Percentiles rank a stretch among this genome's conserved stretches.
phyloP scores from a whole-genome alignment of 352 stramenopile species.

The Phytopythium litorale region DNA sequence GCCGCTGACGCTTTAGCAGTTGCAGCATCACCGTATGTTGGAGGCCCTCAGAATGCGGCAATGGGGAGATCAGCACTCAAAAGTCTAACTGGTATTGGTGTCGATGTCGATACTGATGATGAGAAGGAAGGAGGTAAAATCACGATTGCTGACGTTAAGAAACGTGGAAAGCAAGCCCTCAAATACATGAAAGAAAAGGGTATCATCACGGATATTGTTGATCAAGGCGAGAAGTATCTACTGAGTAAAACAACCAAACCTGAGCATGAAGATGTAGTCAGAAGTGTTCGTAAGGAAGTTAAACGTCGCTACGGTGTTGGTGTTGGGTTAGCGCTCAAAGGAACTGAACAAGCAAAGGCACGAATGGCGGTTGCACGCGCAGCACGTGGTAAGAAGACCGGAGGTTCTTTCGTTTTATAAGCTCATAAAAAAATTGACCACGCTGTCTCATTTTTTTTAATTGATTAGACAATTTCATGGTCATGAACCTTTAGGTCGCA shows the following conservation, averaged over 20 bases:
- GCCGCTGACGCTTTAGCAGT: background rate
- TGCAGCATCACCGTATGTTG: background rate
- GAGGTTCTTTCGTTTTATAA: background rate
- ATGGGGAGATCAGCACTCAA: background rate
- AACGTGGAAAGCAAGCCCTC: slow-evolving; percentile 3
- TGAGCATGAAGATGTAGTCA: slow-evolving; percentile 9
- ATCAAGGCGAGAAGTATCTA: slow-evolving; percentile 2
- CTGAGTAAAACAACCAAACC: slow-evolving; percentile 10
- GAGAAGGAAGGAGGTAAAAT: background rate
- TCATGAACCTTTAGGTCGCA: no score
- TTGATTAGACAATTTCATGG: no score
- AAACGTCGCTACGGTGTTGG: slow-evolving; percentile 11
- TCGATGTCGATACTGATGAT: background rate
- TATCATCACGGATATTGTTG: slow-evolving; percentile 7
- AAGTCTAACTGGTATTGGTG: background rate
- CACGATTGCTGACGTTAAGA: background rate
- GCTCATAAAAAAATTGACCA: background rate
- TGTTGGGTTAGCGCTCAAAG: slow-evolving; percentile 7
- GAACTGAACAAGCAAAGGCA: background rate
- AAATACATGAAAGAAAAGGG: slow-evolving; percentile 11
- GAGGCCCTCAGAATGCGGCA: background rate
- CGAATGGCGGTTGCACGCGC: slow-evolving; percentile 6
- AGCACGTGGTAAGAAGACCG: background rate
- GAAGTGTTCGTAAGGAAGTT: slow-evolving; percentile 3
- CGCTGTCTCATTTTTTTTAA: background rate